Percentiles rank a stretch among this genome's conserved stretches.
These are phyloP conservation scores for Cladosporium sp. DNA, from an alignment of 2,329 filamentous ascomycete genomes.

Conservation along the genomic window DNA sequence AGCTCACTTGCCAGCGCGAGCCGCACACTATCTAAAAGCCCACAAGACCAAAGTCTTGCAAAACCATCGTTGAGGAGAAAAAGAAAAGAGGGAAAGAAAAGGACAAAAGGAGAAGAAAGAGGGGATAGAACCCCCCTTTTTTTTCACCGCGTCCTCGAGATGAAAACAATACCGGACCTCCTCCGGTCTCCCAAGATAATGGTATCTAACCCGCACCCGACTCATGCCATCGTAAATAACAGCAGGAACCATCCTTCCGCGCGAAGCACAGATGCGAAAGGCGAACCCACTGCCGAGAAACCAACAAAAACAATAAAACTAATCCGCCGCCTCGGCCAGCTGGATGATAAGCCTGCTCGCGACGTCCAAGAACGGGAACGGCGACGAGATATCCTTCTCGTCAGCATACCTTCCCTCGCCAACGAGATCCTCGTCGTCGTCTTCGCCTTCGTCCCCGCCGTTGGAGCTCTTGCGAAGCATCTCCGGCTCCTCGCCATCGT, in stretches of 20 bases:
- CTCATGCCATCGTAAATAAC: conserved; percentile 18
- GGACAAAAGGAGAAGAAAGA: too few relatives aligned
- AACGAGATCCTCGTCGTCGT: conserved; percentile 34
- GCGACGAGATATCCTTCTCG: conserved; percentile 92
- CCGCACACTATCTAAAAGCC: background rate
- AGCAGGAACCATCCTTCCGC: background rate
- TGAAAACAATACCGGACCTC: background rate
- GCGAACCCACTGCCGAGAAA: background rate
- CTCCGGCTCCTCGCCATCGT: conserved; percentile 27
- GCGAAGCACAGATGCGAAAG: background rate
- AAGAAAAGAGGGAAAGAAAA: too few relatives aligned
- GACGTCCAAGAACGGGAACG: conserved; percentile 94
- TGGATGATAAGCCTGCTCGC: conserved; percentile 91
- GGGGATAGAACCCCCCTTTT: too few relatives aligned
- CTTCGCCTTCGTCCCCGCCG: conserved; percentile 34
- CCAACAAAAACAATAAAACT: conserved; percentile 9
- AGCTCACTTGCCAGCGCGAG: conserved; percentile 14
- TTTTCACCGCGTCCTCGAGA: too few relatives aligned
- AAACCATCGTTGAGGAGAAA: background rate
- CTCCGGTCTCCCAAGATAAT: background rate
- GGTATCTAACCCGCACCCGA: conserved; percentile 7
- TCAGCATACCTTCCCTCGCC: conserved; percentile 60
- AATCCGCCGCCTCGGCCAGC: conserved; percentile 74
- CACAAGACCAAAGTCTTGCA: background rate
- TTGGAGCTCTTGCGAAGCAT: conserved; percentile 25